These are phyloP conservation scores for Solanum gandarillasii DNA, from an alignment of 257 asterid species.

Conservation along the genomic window DNA sequence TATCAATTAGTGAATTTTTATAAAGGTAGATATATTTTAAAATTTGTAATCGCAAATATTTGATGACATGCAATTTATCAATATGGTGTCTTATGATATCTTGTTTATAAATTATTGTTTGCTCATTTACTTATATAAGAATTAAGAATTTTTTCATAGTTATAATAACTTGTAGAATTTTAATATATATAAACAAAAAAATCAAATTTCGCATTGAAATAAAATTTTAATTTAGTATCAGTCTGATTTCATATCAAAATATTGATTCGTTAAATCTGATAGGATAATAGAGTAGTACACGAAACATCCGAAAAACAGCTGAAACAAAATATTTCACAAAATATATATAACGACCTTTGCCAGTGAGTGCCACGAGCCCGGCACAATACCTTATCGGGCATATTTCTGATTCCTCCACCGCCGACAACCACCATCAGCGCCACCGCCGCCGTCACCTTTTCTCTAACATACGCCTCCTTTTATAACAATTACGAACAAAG, in stretches of 20 bases:
- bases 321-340: too few species aligned
- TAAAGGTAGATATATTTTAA: too few species aligned
- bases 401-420: not conserved
- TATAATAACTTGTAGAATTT: not conserved
- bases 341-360: not conserved
- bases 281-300: not conserved
- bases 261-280: not conserved
- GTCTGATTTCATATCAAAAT: too few species aligned
- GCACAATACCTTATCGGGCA: not conserved
- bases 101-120: not conserved
- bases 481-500: not conserved
- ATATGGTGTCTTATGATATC: too few species aligned
- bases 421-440: not conserved
- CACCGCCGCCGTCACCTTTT: not conserved
- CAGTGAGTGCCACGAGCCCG: slow-evolving; percentile 6
- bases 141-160: not conserved
- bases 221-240: too few species aligned
- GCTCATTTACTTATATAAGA: not conserved
- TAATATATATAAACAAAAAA: not conserved
- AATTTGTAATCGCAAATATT: too few species aligned
- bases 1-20: too few species aligned
- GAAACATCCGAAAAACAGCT: not conserved
- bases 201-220: too few species aligned
- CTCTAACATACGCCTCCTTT: not conserved
- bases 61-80: too few species aligned